Conservation (phyloP, 306 rosid genomes). For the Prunus kanzakura region DNA sequence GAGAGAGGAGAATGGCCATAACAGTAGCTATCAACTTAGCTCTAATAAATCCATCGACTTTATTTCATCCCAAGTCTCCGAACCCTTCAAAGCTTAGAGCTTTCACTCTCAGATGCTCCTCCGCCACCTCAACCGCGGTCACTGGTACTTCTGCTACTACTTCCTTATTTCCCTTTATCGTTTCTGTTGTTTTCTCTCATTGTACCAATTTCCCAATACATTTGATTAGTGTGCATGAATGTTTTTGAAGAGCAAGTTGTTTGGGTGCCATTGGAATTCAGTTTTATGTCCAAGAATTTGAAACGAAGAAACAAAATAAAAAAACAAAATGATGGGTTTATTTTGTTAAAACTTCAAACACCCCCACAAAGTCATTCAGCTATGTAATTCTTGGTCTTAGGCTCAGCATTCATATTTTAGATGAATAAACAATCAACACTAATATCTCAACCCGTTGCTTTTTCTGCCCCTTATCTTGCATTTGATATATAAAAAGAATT, state of each 20-base stretch:
- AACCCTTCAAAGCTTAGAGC: constrained; percentile 7
- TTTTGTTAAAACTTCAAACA: background rate
- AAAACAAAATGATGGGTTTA: background rate
- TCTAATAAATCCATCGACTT: background rate
- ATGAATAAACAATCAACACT: background rate
- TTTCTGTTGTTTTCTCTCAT: background rate
- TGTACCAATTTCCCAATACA: background rate
- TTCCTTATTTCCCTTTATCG: background rate
- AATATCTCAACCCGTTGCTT: background rate
- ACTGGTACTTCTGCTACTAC: constrained; percentile 3
- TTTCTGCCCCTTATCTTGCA: background rate
- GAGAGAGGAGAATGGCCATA: background rate
- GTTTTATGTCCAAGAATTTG: background rate
- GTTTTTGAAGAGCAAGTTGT: background rate
- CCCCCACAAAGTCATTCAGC: background rate
- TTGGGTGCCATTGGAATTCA: background rate
- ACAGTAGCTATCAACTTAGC: constrained; percentile 15
- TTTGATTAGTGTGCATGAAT: background rate
- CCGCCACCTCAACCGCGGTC: constrained; percentile 1
- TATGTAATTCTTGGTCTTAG: background rate
- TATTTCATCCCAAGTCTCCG: background rate
- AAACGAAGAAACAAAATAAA: background rate
- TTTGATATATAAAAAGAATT: background rate
- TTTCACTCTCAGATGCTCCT: constrained; percentile 29
- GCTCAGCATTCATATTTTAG: background rate